Evolutionary conservation across 805 yeast species (phyloP), one percentile per base, ranked within the genome.

Genomic region (Jamesozyma piceae): DNA sequence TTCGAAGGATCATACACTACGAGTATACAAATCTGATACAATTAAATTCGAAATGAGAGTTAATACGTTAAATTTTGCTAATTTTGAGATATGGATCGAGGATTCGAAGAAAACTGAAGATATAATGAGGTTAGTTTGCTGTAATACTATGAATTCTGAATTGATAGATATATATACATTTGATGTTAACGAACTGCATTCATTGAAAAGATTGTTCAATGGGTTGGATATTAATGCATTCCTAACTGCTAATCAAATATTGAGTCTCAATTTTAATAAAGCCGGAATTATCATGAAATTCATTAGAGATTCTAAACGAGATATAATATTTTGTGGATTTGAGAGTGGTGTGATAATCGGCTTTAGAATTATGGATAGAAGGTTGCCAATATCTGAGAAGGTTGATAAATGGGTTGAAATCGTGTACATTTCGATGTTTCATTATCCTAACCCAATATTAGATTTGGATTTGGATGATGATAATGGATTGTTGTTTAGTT

Each of bases 11-110:
- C 54, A 53, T 41, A 50, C 49, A 18, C 41, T 61, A 21, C 47
- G 62, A 28, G 35, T 61, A 20, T 46, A 49, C 11, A 43, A 39
- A 4, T 22, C 35, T 26, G 20, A n/a, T 5, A 17, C 27, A 15
- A 40, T 40, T 35, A 35, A 49, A 9, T 56, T 54, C 43, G 54
- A 51, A 27, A 54, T 57, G 32, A 62, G 62, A 6, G 53, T 62
- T 3, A 62, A 62, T 42, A 62, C 65, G 2, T 39, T 60, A 31
- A 62, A 58, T 38, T 62, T 62, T 45, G 57, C 64, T 0, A 60
- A 62, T 40, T 53, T 57, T 27, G 37, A 46, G 4, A 35, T 59
- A 18, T 22, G 6, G 13, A 33, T 13, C 8, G 26, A 33, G 10
- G 15, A 32, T 17, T 10, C 15, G 2, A 18, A 19, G 3, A 39